These are phyloP conservation scores for Emergomyces pasteurianus DNA, from an alignment of 2,329 filamentous ascomycete genomes.

Conservation along the genomic window DNA sequence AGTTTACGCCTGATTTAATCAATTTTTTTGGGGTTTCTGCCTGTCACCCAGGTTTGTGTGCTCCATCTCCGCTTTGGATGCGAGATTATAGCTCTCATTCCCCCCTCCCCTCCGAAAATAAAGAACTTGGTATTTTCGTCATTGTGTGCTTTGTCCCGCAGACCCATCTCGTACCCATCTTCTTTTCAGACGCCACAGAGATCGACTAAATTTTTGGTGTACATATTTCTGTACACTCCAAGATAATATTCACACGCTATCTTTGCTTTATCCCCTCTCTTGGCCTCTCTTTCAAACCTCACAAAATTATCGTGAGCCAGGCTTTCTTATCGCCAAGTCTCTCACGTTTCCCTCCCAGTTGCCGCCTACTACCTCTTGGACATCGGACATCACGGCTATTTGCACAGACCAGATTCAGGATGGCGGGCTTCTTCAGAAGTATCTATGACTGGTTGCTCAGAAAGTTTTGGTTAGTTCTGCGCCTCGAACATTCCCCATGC, in stretches of 20 bases:
- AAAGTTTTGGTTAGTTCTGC: conserved; percentile 74
- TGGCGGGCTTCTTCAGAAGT: conserved; percentile 85
- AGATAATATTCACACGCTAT: conserved; percentile 3
- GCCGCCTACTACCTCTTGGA: not conserved
- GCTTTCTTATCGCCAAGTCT: not conserved
- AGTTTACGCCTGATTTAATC: not conserved
- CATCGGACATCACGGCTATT: not conserved
- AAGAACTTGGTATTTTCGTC: conserved; percentile 3
- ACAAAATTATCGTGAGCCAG: not conserved
- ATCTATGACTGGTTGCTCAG: conserved; percentile 98
- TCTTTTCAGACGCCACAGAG: not conserved
- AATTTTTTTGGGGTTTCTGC: not conserved
- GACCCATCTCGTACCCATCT: conserved; percentile 1
- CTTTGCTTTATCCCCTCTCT: not conserved
- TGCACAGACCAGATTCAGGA: conserved; percentile 33
- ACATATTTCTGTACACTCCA: conserved; percentile 1
- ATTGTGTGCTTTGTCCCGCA: conserved; percentile 5
- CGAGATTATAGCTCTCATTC: not conserved
- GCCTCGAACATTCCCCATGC: not conserved
- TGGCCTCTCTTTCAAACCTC: not conserved
- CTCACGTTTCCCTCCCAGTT: not conserved
- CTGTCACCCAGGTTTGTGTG: not conserved
- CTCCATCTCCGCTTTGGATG: not conserved
- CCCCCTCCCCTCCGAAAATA: not conserved
- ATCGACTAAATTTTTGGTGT: conserved; percentile 1